Evolutionary conservation across 2,329 filamentous ascomycete species (phyloP), one percentile per base, ranked within the genome.

Genomic region (Cercospora sp.): DNA sequence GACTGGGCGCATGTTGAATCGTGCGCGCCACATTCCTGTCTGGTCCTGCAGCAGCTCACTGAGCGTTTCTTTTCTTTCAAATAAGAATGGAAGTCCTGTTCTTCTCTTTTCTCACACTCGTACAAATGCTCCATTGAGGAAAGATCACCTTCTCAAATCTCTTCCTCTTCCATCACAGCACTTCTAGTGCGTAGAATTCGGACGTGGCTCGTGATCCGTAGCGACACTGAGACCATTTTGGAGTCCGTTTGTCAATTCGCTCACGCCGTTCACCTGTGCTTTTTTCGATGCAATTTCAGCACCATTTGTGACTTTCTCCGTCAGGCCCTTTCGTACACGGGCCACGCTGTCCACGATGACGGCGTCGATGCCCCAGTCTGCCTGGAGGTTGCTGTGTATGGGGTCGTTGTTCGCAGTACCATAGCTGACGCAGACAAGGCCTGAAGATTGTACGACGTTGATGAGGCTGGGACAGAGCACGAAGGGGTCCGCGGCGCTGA

Each of bases 341-440:
- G 98, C 86, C 3, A 99, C 94, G 70, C 89, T 95, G 78, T 99
- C 95, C 13, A 98, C 95, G 77, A 99, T 99, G 64, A 99, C 94
- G 1, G 95, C 95, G 78, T 99, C 95, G 70, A 99, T 97, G 59
- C 95, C 94, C 80, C 97, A 92, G 65, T 92, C 91, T 9, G 96
- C 92, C 89, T 99, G 95, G 71, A 90, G 83, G 89, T 94, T 90
- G 40, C 97, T 94, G 80, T 96, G 90, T 21, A 87, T 84, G 0
- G 92, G 87, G 62, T 97, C 90, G 70, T 99, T 99, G 78, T 99
- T 99, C 76, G 93, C 80, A 12, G 85, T 83, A n/a, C 95, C 95
- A 76, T 99, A 99, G 72, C 91, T 96, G 65, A 98, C 93, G 77
- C 95, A 99, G 2, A 99, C 93, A 69, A 99, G 81, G 5, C 94